A percentile compares a stretch with the other conserved stretches of the same genome.
phyloP scores from a whole-genome alignment of 2,329 filamentous ascomycete genomes.

The Penicillium sp. region DNA sequence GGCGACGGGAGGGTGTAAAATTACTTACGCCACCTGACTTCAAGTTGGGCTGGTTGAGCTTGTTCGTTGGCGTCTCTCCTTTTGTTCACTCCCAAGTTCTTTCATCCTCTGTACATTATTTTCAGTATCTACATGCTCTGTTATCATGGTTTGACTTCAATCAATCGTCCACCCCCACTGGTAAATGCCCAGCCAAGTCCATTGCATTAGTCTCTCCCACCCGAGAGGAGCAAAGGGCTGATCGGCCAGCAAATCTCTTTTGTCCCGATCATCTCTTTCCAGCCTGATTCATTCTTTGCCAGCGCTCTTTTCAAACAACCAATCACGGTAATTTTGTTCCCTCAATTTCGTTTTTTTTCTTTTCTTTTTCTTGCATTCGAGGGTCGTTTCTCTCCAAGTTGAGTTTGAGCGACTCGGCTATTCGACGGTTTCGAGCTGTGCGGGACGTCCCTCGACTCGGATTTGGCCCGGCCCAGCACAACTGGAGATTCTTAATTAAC shows the following conservation, averaged over 20 bases:
- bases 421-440: not conserved
- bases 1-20: not conserved
- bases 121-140: not conserved
- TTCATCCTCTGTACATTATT: not conserved
- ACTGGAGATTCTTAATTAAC: constrained; percentile 6
- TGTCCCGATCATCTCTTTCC: constrained; percentile 12
- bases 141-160: constrained; percentile 1
- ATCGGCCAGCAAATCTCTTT: constrained; percentile 27
- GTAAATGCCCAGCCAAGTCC: constrained; percentile 18
- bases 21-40: not conserved
- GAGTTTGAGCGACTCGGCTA: not conserved
- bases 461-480: constrained; percentile 3
- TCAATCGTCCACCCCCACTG: constrained; percentile 16
- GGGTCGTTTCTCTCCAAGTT: not conserved
- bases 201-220: constrained; percentile 22
- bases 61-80: not conserved
- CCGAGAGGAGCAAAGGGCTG: constrained; percentile 18
- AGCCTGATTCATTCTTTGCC: constrained; percentile 8
- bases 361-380: constrained; percentile 14
- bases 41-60: not conserved
- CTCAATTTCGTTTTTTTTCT: constrained; percentile 8
- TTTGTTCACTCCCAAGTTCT: not conserved
- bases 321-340: constrained; percentile 16
- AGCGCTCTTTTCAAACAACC: constrained; percentile 10
- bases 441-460: not conserved